Base-by-base conservation (phyloP, 345 rosid species). In the Gynandropsis gynandra region DNA sequence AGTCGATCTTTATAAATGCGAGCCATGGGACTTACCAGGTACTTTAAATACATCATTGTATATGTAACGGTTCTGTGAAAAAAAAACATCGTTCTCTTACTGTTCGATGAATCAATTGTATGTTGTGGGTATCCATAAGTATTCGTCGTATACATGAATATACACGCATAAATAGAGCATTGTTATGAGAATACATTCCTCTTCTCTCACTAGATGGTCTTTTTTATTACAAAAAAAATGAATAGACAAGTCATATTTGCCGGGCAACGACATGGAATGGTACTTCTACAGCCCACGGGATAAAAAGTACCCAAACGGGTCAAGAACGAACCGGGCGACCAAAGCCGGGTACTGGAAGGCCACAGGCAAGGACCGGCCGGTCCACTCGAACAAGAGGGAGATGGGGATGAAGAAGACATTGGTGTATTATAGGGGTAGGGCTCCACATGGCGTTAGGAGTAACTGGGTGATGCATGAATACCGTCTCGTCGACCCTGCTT, bases 241-340 rank as follows among this genome's bases (percentile, higher is more conserved):
- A 0, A 3, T 79, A 87, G 92, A 82, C 55, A 90, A 84, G 49
- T 84, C 96, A 4, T 83, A 84, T 65, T 89, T 90, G 33, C 95
- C 89, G 1, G 70, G 65, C 9, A 74, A 92, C 50, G 95, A 87
- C 57, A 61, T 80, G 92, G 95, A 84, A 31, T 90, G 96, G 96
- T 90, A 82, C 81, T 90, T 90, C 68, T 87, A 80, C 76, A 87
- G 92, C 58, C 87, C 87, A 12, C 68, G 87, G 61, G 96, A 90
- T 64, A 70, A 87, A 42, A 87, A 90, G 54, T 87, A 87, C 58
- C 96, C 95, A 0, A 90, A 82, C 49, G 92, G 92, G 1, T 80
- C 87, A 12, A 76, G 92, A 58, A 83, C 87, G 0, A 83, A 83
- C 66, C 66, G 92, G 46, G 92, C 92, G 5, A 83, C 92, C 1